Evolutionary conservation across 345 rosid species (phyloP).

Genomic region (Euclidium syriacum): DNA sequence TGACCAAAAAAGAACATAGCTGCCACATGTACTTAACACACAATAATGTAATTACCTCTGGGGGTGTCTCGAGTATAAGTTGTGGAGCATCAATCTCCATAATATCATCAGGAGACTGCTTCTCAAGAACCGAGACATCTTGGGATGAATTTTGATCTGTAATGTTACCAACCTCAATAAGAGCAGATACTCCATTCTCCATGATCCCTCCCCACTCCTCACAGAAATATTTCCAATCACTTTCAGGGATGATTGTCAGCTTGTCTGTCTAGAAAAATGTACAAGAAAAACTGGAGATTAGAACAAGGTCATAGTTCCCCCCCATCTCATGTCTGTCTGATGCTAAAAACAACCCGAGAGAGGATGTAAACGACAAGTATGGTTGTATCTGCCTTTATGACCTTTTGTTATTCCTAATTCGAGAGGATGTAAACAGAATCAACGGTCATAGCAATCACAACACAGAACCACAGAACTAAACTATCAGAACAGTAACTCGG

Average conservation of each 20-base stretch:
- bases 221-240: slow-evolving; percentile 90
- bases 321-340: slow-evolving; percentile 6
- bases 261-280: slow-evolving; percentile 68
- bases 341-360: slow-evolving; percentile 13
- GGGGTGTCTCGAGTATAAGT: slow-evolving; percentile 55
- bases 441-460: background rate
- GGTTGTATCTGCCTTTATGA: no score
- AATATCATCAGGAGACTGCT: slow-evolving; percentile 47
- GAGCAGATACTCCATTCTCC: slow-evolving; percentile 68
- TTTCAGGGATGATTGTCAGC: slow-evolving; percentile 71
- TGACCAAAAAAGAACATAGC: slow-evolving; percentile 1
- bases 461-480: background rate
- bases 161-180: slow-evolving; percentile 44
- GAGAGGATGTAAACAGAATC: background rate
- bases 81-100: slow-evolving; percentile 46
- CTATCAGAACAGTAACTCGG: slow-evolving; percentile 6
- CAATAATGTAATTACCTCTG: slow-evolving; percentile 55
- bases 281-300: slow-evolving; percentile 17
- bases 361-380: background rate
- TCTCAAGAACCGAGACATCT: slow-evolving; percentile 37
- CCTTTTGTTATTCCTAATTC: no score
- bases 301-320: slow-evolving; percentile 2
- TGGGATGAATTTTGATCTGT: slow-evolving; percentile 30
- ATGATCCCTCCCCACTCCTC: slow-evolving; percentile 86
- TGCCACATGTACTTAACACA: background rate